Evolutionary conservation across 495 filamentous ascomycete species (phyloP), one percentile per base, ranked within the genome.

Genomic region (Penicillium pulvis): DNA sequence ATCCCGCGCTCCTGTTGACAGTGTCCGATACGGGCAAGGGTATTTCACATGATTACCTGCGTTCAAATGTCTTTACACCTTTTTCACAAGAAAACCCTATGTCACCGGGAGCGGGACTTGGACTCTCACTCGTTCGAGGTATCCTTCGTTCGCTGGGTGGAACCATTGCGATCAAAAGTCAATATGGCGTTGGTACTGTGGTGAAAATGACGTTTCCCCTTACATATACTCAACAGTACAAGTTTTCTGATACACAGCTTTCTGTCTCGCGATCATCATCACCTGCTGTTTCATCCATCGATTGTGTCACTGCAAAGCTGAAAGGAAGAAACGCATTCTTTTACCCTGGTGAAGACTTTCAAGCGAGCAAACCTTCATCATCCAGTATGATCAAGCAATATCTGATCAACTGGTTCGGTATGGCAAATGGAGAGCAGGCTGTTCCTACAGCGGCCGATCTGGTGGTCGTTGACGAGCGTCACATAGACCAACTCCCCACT

Each of bases 61-160:
- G 70, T 17, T 73, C 67, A 20, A 63, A 69, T 39, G 54, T 79
- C 4, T 80, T 71, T 60, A 74, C 68, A 16, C 68, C 77, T 8
- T 80, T 80, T 48, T 70, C 70, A n/a, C 77, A 80, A 58, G 77
- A 80, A 49, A 70, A 79, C 33, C 56, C 68, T n/a, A 64, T 80
- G 12, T 68, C 69, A 6, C 73, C 69, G 17, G 77, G 77, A 9
- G 76, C 72, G 4, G 77, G 77, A 1, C 66, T 74, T 31, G 71
- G 71, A 11, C 59, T 78, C 16, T 71, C 66, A 9, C 75, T 79
- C 24, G 73, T 77, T 33, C 68, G 65, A n/a, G 67, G 62, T n/a
- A 75, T 80, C 35, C 62, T 79, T 7, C 58, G 65, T 8, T 71
- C 65, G 47, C 55, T 80, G 1, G 66, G 65, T 20, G 77, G 77